Percentiles rank a stretch among this genome's conserved stretches.
Evolutionary conservation across 1,284 basidiomycete genomes (phyloP).

Genomic region (Fomitopsis schrenkii): DNA sequence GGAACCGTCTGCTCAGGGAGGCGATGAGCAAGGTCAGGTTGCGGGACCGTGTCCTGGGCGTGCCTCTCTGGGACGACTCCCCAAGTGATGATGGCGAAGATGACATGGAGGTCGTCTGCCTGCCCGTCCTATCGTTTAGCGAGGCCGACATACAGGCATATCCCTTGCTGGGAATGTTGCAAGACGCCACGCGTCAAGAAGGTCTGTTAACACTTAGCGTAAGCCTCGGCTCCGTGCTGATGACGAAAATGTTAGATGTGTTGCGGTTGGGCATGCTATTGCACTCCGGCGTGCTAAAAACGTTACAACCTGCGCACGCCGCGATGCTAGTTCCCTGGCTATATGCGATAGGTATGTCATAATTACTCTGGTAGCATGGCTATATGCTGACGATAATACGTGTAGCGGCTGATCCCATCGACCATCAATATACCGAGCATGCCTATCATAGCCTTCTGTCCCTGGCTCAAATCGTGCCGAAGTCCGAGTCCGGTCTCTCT

Average conservation of each 20-base stretch:
- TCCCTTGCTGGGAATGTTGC: constrained; percentile 24
- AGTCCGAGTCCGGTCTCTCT: constrained; percentile 28
- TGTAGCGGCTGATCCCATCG: neutral
- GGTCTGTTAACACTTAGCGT: constrained; percentile 30
- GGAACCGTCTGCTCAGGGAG: constrained; percentile 29
- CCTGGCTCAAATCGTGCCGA: neutral
- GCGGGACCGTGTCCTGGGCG: constrained; percentile 35
- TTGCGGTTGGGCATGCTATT: constrained; percentile 37
- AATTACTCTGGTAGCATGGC: neutral
- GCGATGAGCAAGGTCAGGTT: constrained; percentile 30
- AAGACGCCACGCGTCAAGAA: constrained; percentile 26
- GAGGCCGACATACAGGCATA: constrained; percentile 7
- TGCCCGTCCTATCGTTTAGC: constrained; percentile 8
- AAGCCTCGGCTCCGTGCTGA: neutral
- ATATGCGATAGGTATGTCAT: constrained; percentile 18
- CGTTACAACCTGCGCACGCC: constrained; percentile 8
- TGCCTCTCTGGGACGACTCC: constrained; percentile 16
- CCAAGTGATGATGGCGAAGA: constrained; percentile 8
- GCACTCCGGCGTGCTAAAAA: constrained; percentile 19
- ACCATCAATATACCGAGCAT: neutral
- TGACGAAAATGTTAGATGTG: constrained; percentile 30
- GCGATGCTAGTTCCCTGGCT: constrained; percentile 21
- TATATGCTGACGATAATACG: neutral
- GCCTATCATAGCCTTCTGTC: constrained; percentile 4
- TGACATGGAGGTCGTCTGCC: constrained; percentile 11